Conservation (phyloP, 176 grass and related monocot genomes). For the Calamus simplicifolius region DNA sequence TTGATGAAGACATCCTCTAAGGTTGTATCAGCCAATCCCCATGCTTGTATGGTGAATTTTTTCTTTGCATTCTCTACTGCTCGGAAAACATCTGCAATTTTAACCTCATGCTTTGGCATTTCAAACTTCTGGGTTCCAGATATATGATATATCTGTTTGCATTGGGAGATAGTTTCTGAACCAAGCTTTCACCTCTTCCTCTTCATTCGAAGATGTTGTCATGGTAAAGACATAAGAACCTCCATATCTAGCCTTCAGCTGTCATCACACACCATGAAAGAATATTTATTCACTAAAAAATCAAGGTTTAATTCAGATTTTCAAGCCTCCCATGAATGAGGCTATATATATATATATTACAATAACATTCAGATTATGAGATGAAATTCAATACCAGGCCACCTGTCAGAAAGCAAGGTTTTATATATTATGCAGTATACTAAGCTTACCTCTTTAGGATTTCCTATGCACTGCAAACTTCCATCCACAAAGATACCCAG, state of each 20-base stretch:
- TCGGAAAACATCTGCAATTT: constrained; percentile 41
- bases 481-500: constrained; percentile 77
- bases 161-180: constrained; percentile 28
- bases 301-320: too few relatives aligned
- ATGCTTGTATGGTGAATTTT: constrained; percentile 43
- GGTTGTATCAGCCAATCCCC: constrained; percentile 72
- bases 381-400: too few relatives aligned
- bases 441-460: constrained; percentile 56
- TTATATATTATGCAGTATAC: neutral
- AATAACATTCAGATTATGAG: too few relatives aligned
- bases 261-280: neutral
- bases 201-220: constrained; percentile 44
- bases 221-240: constrained; percentile 55
- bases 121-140: constrained; percentile 83
- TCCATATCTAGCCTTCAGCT: constrained; percentile 70
- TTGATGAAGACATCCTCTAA: constrained; percentile 88
- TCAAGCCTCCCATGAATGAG: too few relatives aligned
- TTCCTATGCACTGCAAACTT: constrained; percentile 73
- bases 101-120: constrained; percentile 41
- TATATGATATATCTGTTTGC: constrained; percentile 48
- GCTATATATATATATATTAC: too few relatives aligned
- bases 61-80: constrained; percentile 49
- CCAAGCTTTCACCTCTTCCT: constrained; percentile 34
- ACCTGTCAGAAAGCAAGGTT: neutral
- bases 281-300: neutral